Conservation (phyloP, 345 rosid species). For the Murraya paniculata region DNA sequence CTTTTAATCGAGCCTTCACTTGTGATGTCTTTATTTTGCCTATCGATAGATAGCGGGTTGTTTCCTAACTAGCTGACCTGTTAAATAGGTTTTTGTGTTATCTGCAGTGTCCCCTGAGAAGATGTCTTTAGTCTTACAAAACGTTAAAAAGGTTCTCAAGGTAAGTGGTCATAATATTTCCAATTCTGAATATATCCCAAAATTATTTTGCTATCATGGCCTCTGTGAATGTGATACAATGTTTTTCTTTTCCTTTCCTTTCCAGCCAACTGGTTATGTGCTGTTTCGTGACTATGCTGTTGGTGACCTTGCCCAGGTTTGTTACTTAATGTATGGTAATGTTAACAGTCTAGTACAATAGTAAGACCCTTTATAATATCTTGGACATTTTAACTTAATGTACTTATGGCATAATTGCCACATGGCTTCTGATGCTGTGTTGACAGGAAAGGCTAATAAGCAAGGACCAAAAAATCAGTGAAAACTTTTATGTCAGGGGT, state of each 20-base stretch:
- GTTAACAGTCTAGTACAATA: neutral
- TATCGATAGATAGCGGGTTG: neutral
- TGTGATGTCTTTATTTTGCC: neutral
- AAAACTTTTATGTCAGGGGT: conserved; percentile 87
- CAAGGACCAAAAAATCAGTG: conserved; percentile 87
- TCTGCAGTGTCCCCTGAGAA: conserved; percentile 95
- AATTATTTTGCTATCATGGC: neutral
- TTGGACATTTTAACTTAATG: neutral
- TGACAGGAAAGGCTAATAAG: conserved; percentile 76
- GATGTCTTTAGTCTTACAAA: conserved; percentile 76
- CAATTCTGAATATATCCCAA: neutral
- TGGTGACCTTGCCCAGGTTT: conserved; percentile 95
- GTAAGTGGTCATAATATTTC: conserved; percentile 28
- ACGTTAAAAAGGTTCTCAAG: conserved; percentile 73
- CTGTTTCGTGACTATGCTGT: conserved; percentile 87
- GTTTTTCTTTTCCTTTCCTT: conserved; percentile 11
- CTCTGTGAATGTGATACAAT: conserved; percentile 9
- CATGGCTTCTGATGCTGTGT: conserved; percentile 13
- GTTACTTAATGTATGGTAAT: neutral
- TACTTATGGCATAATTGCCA: conserved; percentile 3
- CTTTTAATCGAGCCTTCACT: conserved; percentile 5
- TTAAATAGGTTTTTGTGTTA: conserved; percentile 85
- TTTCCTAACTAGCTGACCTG: conserved; percentile 39
- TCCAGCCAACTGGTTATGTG: conserved; percentile 72
- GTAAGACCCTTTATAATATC: neutral